Evolutionary conservation across 306 rosid species (phyloP), one percentile per base, ranked within the genome.

Genomic region (Acacia confusa): DNA sequence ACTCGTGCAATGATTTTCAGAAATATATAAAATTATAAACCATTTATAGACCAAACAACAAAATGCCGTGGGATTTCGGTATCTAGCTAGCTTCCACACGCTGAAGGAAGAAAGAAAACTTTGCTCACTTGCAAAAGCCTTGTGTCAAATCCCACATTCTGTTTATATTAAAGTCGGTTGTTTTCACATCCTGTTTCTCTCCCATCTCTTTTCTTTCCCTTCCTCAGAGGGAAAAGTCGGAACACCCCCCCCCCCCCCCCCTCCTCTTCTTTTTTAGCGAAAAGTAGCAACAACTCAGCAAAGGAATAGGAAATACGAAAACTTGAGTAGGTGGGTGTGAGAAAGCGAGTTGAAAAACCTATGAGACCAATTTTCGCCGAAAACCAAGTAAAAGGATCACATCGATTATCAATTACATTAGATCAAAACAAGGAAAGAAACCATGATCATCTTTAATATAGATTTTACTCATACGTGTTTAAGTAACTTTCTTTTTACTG

Each of bases 111-210:
- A 81, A 85, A 88, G 91, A 85, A 74, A 74, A 84, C 81, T 83
- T 85, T 78, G 78, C 87, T 48, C 84, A 85, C 81, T 78, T 67
- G n/a, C 13, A n/a, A 86, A 83, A 83, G 86, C 55, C 66, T 86
- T 40, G 10, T 74, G 82, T 74, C 60, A 76, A 50, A 78, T 82
- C 80, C 89, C 89, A 81, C 86, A 84, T 87, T 87, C 71, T 66
- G 85, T 82, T 89, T 82, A 90, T 71, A 78, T 78, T 72, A 85
- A 87, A 90, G 94, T 88, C 75, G 84, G 90, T 83, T 70, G 87
- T 83, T 79, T 66, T 48, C 43, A 44, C 71, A 70, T 34, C 71
- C 24, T 81, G 3, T 20, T 53, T 20, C 1, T 22, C 4, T 15
- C 19, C 19, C 61, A n/a, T 55, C 65, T 60, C 32, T 12, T 20